Percentiles rank a stretch among this genome's conserved stretches.
Conservation (phyloP, 345 rosid species). For the Eucalyptus sp. region DNA sequence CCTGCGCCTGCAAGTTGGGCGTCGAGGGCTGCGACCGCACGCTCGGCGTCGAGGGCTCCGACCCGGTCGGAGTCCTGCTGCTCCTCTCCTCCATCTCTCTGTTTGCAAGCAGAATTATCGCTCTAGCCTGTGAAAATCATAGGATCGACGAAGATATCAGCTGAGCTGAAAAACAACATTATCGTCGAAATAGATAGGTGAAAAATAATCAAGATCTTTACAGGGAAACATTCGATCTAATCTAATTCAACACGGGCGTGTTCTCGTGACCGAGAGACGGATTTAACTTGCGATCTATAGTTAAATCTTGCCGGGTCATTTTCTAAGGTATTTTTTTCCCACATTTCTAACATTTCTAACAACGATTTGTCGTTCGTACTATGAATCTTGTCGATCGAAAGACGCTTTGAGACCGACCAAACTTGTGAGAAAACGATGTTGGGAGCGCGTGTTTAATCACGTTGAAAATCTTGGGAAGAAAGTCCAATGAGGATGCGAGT, state of each 20-base stretch:
- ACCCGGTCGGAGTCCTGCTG: not conserved
- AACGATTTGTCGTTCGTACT: not conserved
- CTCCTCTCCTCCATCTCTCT: conserved; percentile 1
- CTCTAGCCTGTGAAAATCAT: conserved; percentile 1
- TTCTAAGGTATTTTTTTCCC: too few relatives aligned
- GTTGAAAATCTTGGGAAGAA: not conserved
- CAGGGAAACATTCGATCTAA: not conserved
- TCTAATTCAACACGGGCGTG: not conserved
- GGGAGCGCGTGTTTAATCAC: not conserved
- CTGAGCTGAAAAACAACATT: not conserved
- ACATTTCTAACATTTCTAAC: not conserved
- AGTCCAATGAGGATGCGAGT: not conserved
- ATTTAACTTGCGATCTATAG: not conserved
- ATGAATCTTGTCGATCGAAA: not conserved
- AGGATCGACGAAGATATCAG: not conserved
- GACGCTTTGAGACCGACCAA: not conserved
- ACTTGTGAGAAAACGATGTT: not conserved
- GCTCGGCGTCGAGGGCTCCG: not conserved
- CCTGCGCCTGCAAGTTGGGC: not conserved
- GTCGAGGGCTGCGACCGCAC: not conserved
- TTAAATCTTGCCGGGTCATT: not conserved
- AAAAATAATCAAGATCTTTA: not conserved
- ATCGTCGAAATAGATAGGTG: not conserved
- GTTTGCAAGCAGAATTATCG: conserved; percentile 3
- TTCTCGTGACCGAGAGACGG: not conserved